Base-by-base conservation (phyloP, 768 basidiomycete genomes). In the Suillus brevipes region DNA sequence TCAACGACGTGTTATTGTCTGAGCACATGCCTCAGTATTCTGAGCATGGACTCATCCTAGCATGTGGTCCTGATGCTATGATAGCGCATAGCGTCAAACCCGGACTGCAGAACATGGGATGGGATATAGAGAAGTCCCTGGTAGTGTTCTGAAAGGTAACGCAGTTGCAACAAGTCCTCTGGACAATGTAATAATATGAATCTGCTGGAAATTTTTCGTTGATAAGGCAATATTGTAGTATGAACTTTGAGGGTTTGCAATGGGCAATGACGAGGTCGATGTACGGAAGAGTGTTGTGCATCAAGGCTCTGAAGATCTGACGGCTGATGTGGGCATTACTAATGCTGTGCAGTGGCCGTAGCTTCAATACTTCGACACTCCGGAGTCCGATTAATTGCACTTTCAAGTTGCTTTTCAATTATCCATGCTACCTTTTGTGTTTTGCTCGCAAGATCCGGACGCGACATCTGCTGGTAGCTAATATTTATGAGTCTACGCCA, bases 1-100 rank as follows among this genome's bases (percentile, higher is more conserved):
- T 87, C 36, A 71, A 77, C 13, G 65, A 72, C 34, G 66, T 73
- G 0, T 79, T 84, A 76, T 67, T 87, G 16, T 55, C 43, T 14
- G 60, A 64, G 10, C 74, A 82, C 66, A 70, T 87, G 38, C 86
- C 85, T 14, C 10, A 64, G 9, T 79, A 82, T 0, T 70, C 71
- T 23, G 71, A 76, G 10, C 77, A 81, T 40, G 76, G 71, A 8
- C 62, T 87, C 43, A 70, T 86, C 16, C 74, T 84, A 13, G 78
- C 81, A 34, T 87, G 87, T 66, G 87, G 85, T 1, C 87, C 87
- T 0, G 77, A 77, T 9, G 71, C 73, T 7, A 77, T 84, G 78
- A 75, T 82, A 64, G 69, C 75, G 0, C 38, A 68, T 6, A 67
- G 72, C 1, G 68, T 81, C 18, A 74, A 73, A 64, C 73, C 75